phyloP scores from a whole-genome alignment of 148 eudicot species.

The Suaeda aralocaspica region DNA sequence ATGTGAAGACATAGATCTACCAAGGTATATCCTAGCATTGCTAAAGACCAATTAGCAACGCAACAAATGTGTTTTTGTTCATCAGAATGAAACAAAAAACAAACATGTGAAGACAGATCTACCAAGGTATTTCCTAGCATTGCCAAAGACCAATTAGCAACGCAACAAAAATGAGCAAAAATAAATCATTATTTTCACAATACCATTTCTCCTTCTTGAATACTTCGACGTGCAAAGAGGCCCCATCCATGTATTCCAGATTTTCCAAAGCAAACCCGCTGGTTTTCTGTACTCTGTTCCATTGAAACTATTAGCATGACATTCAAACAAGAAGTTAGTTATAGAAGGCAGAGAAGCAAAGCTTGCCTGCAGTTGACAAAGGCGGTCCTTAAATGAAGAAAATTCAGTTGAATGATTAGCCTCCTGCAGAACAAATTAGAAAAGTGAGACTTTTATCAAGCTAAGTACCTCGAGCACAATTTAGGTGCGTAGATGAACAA shows the following conservation, averaged over 20 bases:
- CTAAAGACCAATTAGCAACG: background rate
- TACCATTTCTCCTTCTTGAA: constrained; percentile 98
- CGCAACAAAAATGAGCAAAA: constrained; percentile 1
- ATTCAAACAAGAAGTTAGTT: background rate
- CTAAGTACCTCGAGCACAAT: constrained; percentile 2
- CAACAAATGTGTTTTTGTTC: background rate
- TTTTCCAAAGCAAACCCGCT: constrained; percentile 80
- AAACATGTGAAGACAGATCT: too few relatives aligned
- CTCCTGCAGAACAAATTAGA: constrained; percentile 38
- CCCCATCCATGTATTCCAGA: constrained; percentile 99
- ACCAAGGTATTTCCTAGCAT: background rate
- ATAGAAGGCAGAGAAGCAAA: constrained; percentile 8
- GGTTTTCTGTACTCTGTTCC: constrained; percentile 59
- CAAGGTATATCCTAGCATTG: background rate
- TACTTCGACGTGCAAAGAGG: constrained; percentile 78
- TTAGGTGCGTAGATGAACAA: background rate
- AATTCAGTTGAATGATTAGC: constrained; percentile 36
- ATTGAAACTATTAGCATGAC: constrained; percentile 14
- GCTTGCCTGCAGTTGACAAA: constrained; percentile 65
- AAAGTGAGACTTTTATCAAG: constrained; percentile 4
- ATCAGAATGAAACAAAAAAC: background rate
- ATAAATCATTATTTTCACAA: constrained; percentile 2
- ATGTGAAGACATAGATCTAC: background rate
- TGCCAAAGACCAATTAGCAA: background rate
- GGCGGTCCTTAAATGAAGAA: constrained; percentile 64